Percentiles rank a stretch among this genome's conserved stretches.
These are phyloP conservation scores for Rhizophlyctis rosea DNA, from an alignment of 192 early-diverging fungal genomes.

Conservation along the genomic window DNA sequence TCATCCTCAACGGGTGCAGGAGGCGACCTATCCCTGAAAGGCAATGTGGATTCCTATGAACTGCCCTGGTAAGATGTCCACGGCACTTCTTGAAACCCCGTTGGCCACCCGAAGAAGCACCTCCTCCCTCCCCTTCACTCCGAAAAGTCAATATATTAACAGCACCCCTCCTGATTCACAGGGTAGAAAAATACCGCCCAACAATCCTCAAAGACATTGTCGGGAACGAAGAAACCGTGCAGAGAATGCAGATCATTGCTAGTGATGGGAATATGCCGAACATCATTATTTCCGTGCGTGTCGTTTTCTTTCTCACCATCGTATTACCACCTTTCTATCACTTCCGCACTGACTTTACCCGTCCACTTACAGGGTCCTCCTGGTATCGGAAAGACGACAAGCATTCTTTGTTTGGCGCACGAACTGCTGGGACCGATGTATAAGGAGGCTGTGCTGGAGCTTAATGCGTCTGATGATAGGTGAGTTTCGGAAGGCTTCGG, in stretches of 20 bases:
- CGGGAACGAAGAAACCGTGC: constrained; percentile 90
- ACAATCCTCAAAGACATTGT: constrained; percentile 82
- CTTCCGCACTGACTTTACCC: too few species aligned
- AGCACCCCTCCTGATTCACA: constrained; percentile 2
- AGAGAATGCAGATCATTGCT: constrained; percentile 80
- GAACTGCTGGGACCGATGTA: constrained; percentile 78
- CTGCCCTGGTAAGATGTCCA: constrained; percentile 43
- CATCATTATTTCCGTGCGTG: constrained; percentile 78
- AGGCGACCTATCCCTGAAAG: too few species aligned
- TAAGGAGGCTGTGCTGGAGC: constrained; percentile 93
- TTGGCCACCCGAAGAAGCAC: background rate
- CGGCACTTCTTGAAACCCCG: background rate
- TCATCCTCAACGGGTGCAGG: too few species aligned
- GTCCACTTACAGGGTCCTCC: constrained; percentile 63
- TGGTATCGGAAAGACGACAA: constrained; percentile 97
- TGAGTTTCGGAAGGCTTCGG: too few species aligned
- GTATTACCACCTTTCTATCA: constrained; percentile 6
- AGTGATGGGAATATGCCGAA: constrained; percentile 94
- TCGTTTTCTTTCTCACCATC: background rate
- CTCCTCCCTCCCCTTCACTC: too few species aligned
- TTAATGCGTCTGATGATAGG: constrained; percentile 99
- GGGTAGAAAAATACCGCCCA: constrained; percentile 97
- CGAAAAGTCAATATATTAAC: too few species aligned
- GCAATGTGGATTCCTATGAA: constrained; percentile 50
- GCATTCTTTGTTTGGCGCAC: constrained; percentile 87